Conservation (phyloP, 1,139 yeast species). For the Meyerozyma carpophila region DNA sequence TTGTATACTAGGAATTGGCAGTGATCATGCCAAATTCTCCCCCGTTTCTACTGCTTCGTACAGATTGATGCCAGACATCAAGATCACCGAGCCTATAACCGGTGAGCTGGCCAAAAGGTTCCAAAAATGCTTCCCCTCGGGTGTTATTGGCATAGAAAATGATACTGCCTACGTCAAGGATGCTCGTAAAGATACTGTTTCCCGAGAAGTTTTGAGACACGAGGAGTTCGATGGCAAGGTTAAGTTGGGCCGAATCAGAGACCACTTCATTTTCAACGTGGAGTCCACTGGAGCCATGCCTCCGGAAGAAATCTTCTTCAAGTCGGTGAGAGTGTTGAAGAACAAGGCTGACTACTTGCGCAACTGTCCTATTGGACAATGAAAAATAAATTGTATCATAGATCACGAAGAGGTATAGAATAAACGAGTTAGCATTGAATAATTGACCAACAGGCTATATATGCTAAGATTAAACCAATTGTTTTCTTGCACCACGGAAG, state of each 20-base stretch:
- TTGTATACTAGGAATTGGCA: conserved; percentile 86
- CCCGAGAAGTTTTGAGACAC: conserved; percentile 93
- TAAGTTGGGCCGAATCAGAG: conserved; percentile 83
- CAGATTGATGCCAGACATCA: conserved; percentile 87
- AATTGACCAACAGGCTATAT: not conserved
- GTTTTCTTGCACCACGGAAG: conserved; percentile 81
- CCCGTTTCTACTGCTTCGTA: conserved; percentile 98
- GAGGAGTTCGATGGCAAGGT: conserved; percentile 86
- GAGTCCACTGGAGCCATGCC: conserved; percentile 97
- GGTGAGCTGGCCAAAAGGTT: conserved; percentile 77
- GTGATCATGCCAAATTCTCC: conserved; percentile 95
- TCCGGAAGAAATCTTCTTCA: conserved; percentile 91
- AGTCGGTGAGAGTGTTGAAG: conserved; percentile 77
- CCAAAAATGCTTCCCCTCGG: conserved; percentile 87
- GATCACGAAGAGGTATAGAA: not conserved
- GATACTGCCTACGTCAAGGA: conserved; percentile 75
- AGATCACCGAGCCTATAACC: conserved; percentile 64
- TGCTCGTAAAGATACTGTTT: conserved; percentile 91
- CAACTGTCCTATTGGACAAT: conserved; percentile 70
- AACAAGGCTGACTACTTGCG: conserved; percentile 81
- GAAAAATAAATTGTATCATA: conserved; percentile 6
- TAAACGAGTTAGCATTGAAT: not conserved
- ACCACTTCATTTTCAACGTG: conserved; percentile 88
- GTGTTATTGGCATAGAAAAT: conserved; percentile 75
- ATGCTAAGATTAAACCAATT: conserved; percentile 48